Evolutionary conservation across 805 yeast species (phyloP).

Genomic region (Pichia scutulata): DNA sequence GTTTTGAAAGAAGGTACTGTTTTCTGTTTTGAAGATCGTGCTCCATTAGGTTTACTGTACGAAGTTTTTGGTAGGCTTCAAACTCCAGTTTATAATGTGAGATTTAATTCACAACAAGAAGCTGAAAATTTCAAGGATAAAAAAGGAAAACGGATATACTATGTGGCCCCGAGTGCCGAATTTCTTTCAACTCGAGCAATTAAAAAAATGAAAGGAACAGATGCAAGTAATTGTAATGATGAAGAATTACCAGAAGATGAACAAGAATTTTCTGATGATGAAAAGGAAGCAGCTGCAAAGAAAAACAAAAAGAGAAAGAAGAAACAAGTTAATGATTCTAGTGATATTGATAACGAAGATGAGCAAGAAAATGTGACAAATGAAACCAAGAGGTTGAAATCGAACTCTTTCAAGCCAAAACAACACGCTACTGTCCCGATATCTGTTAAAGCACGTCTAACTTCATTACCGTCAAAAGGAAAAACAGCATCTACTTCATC

Average conservation of each 20-base stretch:
- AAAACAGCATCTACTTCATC: background rate
- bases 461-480: constrained; percentile 15
- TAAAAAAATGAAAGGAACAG: constrained; percentile 72
- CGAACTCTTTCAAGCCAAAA: background rate
- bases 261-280: constrained; percentile 94
- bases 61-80: constrained; percentile 89
- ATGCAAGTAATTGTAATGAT: constrained; percentile 91
- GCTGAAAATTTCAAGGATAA: constrained; percentile 37
- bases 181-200: constrained; percentile 71
- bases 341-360: background rate
- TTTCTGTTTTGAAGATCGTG: constrained; percentile 66
- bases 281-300: constrained; percentile 69
- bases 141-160: constrained; percentile 55
- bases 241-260: constrained; percentile 92
- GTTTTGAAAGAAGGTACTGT: constrained; percentile 76
- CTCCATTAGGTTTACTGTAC: constrained; percentile 65
- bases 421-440: background rate
- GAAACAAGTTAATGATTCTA: constrained; percentile 19
- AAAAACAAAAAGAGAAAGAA: constrained; percentile 54
- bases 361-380: background rate
- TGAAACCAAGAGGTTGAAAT: background rate
- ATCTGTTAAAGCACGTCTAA: constrained; percentile 8
- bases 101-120: constrained; percentile 47
- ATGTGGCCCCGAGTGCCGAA: constrained; percentile 74
- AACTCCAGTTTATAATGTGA: constrained; percentile 72